phyloP scores from a whole-genome alignment of 2,329 filamentous ascomycete genomes.

The Arthrobotrys entomopaga region DNA sequence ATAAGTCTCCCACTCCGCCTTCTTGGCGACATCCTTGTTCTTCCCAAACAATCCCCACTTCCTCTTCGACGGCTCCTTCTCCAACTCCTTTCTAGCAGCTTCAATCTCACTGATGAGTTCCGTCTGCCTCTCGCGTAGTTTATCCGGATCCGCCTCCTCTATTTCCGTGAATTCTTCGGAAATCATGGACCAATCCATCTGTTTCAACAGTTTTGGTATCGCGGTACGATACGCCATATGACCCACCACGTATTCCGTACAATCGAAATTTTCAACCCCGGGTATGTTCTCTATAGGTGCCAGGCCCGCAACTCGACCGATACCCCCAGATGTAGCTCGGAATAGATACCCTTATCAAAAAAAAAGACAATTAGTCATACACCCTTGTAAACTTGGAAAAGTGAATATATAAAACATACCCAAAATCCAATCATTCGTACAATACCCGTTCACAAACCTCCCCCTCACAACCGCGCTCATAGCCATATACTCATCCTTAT shows the following conservation, averaged over 20 bases:
- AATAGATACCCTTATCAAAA: conserved; percentile 77
- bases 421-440: conserved; percentile 85
- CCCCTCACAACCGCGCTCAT: conserved; percentile 81
- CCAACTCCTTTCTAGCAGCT: conserved; percentile 50
- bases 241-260: conserved; percentile 73
- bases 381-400: not conserved
- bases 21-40: conserved; percentile 76
- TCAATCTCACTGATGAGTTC: conserved; percentile 51
- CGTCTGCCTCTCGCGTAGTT: conserved; percentile 63
- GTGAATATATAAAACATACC: conserved; percentile 66
- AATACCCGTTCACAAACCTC: conserved; percentile 86
- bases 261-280: conserved; percentile 74
- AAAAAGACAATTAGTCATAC: not conserved
- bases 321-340: conserved; percentile 86
- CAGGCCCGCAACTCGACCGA: conserved; percentile 82
- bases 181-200: conserved; percentile 67
- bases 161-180: conserved; percentile 59
- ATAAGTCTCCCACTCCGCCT: conserved; percentile 51
- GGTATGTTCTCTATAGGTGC: conserved; percentile 76
- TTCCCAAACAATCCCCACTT: conserved; percentile 71
- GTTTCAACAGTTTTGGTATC: conserved; percentile 73
- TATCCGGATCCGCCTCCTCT: conserved; percentile 49
- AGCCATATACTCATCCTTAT: conserved; percentile 76
- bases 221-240: conserved; percentile 77
- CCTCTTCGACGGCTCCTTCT: conserved; percentile 55